A percentile compares a stretch with the other conserved stretches of the same genome.
phyloP scores from a whole-genome alignment of 2,329 filamentous ascomycete genomes.

The Cytospora leucostoma region DNA sequence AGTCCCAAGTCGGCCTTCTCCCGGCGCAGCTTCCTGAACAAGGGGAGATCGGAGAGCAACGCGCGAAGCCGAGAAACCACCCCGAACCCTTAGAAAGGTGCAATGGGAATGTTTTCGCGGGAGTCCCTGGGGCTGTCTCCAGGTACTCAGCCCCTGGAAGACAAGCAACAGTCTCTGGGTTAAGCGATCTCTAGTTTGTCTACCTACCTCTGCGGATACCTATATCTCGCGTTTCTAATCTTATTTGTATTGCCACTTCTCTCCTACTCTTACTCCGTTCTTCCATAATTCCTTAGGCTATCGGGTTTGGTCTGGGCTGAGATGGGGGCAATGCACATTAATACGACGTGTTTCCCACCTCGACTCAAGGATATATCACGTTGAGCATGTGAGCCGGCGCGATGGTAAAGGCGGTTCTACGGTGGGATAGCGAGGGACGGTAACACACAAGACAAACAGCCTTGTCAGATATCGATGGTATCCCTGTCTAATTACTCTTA shows the following conservation, averaged over 20 bases:
- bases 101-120: slow-evolving; percentile 23
- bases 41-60: slow-evolving; percentile 41
- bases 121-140: slow-evolving; percentile 22
- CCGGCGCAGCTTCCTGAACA: slow-evolving; percentile 58
- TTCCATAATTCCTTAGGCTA: neutral
- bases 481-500: neutral
- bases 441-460: neutral
- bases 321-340: slow-evolving; percentile 1
- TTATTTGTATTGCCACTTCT: neutral
- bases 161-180: neutral
- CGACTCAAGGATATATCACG: neutral
- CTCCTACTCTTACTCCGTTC: slow-evolving; percentile 12
- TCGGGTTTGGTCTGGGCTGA: neutral
- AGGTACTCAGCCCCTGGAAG: slow-evolving; percentile 10
- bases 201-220: slow-evolving; percentile 16
- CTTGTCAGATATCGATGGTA: neutral
- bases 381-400: neutral
- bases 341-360: neutral
- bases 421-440: neutral
- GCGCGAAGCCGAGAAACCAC: slow-evolving; percentile 48
- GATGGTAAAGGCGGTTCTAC: neutral
- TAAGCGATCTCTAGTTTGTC: neutral
- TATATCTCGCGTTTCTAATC: slow-evolving; percentile 4
- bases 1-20: slow-evolving; percentile 48
- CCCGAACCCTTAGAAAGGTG: slow-evolving; percentile 32